Percentiles rank a stretch among this genome's conserved stretches.
These are phyloP conservation scores for Metschnikowia drakensbergensis DNA, from an alignment of 805 yeast genomes.

Conservation along the genomic window DNA sequence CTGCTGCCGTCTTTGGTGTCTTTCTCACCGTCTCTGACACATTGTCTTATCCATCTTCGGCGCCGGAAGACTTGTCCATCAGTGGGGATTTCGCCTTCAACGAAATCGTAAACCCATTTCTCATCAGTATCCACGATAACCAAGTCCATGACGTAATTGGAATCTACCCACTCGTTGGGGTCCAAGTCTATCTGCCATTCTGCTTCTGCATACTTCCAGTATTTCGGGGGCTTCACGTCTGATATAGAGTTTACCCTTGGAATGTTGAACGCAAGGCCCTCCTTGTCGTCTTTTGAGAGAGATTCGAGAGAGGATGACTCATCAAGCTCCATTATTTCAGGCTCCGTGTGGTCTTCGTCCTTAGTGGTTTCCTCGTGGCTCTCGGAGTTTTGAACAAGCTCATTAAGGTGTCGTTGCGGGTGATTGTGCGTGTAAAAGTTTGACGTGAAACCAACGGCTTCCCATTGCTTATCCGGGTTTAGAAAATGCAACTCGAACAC, in stretches of 20 bases:
- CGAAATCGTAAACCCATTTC: conserved; percentile 80
- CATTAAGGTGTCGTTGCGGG: conserved; percentile 20
- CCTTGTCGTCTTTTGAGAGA: background rate
- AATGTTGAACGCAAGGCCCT: conserved; percentile 5
- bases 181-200: conserved; percentile 67
- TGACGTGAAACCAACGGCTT: conserved; percentile 52
- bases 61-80: conserved; percentile 48
- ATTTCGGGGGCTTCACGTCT: conserved; percentile 52
- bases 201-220: conserved; percentile 49
- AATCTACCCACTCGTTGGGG: conserved; percentile 61
- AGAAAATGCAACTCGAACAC: conserved; percentile 64
- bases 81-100: conserved; percentile 16
- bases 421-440: conserved; percentile 51
- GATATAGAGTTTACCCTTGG: conserved; percentile 22
- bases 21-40: conserved; percentile 19
- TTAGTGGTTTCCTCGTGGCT: background rate
- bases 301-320: background rate
- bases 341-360: background rate
- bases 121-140: conserved; percentile 66
- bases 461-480: conserved; percentile 56
- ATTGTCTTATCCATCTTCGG: conserved; percentile 61
- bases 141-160: conserved; percentile 45
- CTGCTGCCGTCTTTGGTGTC: conserved; percentile 5
- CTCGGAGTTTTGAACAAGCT: conserved; percentile 7
- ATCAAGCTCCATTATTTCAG: background rate